Percentiles rank a stretch among this genome's conserved stretches.
These are phyloP conservation scores for Fusarium globosum DNA, from an alignment of 2,329 filamentous ascomycete species.

Conservation along the genomic window DNA sequence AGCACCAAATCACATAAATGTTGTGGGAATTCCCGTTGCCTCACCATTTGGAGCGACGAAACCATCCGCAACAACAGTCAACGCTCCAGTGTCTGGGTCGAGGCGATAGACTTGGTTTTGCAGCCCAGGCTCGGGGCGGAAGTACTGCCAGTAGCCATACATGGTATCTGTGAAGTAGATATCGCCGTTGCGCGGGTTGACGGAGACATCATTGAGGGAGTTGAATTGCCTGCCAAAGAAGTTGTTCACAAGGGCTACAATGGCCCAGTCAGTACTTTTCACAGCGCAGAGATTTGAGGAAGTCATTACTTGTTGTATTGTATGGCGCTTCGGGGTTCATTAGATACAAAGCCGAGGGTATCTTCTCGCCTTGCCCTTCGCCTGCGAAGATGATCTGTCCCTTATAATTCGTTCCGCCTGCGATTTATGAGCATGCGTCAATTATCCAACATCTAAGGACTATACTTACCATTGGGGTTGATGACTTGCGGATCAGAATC, in stretches of 20 bases:
- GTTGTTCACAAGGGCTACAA: conserved; percentile 63
- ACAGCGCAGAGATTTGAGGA: rapidly evolving
- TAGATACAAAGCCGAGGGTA: conserved; percentile 41
- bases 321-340: conserved; percentile 55
- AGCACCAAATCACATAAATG: not conserved
- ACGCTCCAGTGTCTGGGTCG: conserved; percentile 60
- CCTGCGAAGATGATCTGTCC: conserved; percentile 61
- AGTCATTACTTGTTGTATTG: conserved; percentile 58
- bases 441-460: rapidly evolving
- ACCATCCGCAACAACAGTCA: conserved; percentile 67
- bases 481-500: conserved; percentile 56
- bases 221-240: conserved; percentile 70
- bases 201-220: conserved; percentile 67
- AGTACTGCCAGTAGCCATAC: conserved; percentile 69
- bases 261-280: not conserved
- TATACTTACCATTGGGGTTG: conserved; percentile 60
- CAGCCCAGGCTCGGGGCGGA: conserved; percentile 63
- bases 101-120: conserved; percentile 70
- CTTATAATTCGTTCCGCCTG: conserved; percentile 63
- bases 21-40: rapidly evolving
- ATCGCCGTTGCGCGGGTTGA: conserved; percentile 65
- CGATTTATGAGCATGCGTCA: rapidly evolving
- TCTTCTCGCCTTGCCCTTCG: conserved; percentile 60
- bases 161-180: conserved; percentile 74
- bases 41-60: conserved; percentile 66